Conservation (phyloP, 192 early-diverging fungal genomes). For the Coemansia sp. region DNA sequence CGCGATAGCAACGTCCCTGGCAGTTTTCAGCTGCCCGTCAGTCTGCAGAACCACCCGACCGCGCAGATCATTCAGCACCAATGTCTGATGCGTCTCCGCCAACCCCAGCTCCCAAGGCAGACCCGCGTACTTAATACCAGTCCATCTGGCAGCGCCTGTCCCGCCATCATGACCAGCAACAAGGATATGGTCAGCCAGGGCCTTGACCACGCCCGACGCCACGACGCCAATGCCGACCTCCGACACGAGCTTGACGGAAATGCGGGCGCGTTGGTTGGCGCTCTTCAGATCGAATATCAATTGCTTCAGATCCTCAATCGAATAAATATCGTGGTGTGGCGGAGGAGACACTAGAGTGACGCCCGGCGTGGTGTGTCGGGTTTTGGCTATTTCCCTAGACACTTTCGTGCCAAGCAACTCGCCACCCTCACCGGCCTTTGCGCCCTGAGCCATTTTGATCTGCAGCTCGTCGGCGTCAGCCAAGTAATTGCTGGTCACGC, state of each 20-base stretch:
- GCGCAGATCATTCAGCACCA: conserved; percentile 95
- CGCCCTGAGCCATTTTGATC: conserved; percentile 99
- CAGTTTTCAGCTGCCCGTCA: conserved; percentile 98
- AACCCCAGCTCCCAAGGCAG: conserved; percentile 98
- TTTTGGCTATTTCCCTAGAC: conserved; percentile 77
- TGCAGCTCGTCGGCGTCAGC: conserved; percentile 96
- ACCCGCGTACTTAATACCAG: conserved; percentile 98
- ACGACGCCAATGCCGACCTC: conserved; percentile 98
- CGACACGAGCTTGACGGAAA: conserved; percentile 96
- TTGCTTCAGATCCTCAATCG: conserved; percentile 98
- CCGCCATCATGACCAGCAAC: conserved; percentile 97
- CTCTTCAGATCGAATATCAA: conserved; percentile 98
- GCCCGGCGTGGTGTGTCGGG: conserved; percentile 93
- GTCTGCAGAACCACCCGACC: conserved; percentile 96
- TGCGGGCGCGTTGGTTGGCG: conserved; percentile 86
- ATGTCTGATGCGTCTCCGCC: conserved; percentile 98
- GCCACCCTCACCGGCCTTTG: conserved; percentile 98
- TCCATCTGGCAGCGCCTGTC: conserved; percentile 96
- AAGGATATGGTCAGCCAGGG: conserved; percentile 95
- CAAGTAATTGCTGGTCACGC: conserved; percentile 94
- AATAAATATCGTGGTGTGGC: conserved; percentile 99
- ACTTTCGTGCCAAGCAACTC: conserved; percentile 76
- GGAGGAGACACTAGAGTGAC: conserved; percentile 96
- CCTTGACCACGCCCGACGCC: conserved; percentile 96
- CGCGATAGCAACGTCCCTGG: conserved; percentile 95